Evolutionary conservation across 768 basidiomycete species (phyloP), one percentile per base, ranked within the genome.

Genomic region (Termitomyces heimii): DNA sequence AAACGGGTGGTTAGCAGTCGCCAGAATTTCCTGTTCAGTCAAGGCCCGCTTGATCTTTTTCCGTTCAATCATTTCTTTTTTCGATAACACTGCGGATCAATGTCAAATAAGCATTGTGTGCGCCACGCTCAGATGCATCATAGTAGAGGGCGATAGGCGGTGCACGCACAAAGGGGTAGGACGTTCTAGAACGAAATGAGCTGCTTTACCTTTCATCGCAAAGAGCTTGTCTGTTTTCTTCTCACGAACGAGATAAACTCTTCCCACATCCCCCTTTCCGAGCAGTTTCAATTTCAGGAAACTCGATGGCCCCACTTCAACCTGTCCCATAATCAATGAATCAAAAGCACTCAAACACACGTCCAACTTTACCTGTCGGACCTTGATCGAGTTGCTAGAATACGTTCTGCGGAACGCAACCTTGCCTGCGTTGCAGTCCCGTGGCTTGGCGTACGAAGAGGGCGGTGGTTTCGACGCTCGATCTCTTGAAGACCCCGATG

Each of bases 31-130:
- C 76, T 98, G 97, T 74, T 99, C 97, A 4, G 97, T 98, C 67
- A 99, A 71, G 9, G 96, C 97, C 60, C 97, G 86, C 73, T 99
- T 99, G 77, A 99, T 96, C 80, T 99, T 99, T 78, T 96, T 97
- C 66, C 97, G 86, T 76, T 96, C 94, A 71, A 99, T 95, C 96
- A 99, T 98, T 79, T 99, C 97, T 78, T 90, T 92, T 79, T 98
- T 98, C 51, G 94, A 97, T 45, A 99, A 78, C 24, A 99, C 97
- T 96, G 71, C 67, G 68, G 68, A 73, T 68, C 70, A 74, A 68
- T 58, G 60, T 65, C 67, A 66, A 69, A 63, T 70, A 67, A 75
- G 71, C 57, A 69, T 68, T 63, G 39, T 64, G 54, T 59, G 61
- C 69, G 69, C 69, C 70, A 72, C 66, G 72, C 65, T 65, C 62